Conservation (phyloP, 1,284 basidiomycete species). For the Gomphus bonarii region DNA sequence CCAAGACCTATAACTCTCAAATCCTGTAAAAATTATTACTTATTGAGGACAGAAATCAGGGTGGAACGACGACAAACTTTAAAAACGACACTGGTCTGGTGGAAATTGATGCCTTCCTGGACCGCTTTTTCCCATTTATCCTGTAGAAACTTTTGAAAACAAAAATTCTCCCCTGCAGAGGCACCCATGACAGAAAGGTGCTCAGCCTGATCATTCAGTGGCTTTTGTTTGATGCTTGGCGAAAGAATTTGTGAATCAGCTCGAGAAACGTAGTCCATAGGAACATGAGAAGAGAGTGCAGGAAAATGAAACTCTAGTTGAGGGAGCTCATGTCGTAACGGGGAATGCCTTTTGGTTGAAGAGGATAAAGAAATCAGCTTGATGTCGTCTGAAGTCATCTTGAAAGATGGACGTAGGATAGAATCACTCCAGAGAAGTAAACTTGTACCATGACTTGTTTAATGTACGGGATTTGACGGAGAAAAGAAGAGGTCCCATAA, state of each 20-base stretch:
- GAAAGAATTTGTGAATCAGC: neutral
- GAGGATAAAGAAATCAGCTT: neutral
- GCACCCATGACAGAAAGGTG: neutral
- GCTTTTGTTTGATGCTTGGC: neutral
- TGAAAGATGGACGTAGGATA: too few species aligned
- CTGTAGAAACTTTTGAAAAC: conserved; percentile 6
- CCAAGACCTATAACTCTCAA: conserved; percentile 39
- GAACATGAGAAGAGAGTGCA: neutral
- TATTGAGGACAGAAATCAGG: neutral
- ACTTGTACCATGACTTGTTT: too few species aligned
- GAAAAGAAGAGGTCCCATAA: too few species aligned
- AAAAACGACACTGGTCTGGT: conserved; percentile 12
- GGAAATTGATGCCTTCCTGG: conserved; percentile 12
- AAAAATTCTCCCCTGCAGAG: neutral
- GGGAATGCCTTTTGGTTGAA: neutral
- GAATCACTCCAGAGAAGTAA: neutral
- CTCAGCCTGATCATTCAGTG: neutral
- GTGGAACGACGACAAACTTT: conserved; percentile 4
- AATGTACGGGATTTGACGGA: too few species aligned
- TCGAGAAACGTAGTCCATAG: neutral
- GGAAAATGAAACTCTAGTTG: neutral
- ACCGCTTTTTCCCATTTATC: conserved; percentile 1
- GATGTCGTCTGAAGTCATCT: neutral
- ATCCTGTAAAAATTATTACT: conserved; percentile 24
- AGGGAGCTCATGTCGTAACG: neutral